Evolutionary conservation across 306 rosid genomes (phyloP).

Genomic region (Albizia julibrissin): DNA sequence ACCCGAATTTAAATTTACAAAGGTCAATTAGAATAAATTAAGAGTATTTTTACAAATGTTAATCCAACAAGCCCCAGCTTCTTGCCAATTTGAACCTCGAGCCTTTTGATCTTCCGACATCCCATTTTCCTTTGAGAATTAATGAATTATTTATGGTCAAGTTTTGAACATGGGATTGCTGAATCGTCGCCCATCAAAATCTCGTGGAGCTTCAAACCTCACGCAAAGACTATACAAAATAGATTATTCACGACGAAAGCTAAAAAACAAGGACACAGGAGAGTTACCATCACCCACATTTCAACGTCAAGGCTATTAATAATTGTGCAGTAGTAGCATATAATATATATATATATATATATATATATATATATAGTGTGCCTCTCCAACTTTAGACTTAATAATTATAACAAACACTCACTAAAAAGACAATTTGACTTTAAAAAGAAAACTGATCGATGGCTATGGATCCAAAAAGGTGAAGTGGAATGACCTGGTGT

Average conservation of each 20-base stretch:
- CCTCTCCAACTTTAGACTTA: conserved; percentile 25
- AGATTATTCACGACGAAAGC: conserved; percentile 8
- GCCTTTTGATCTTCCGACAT: not conserved
- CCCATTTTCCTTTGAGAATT: not conserved
- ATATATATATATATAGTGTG: not conserved
- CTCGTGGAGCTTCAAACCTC: not conserved
- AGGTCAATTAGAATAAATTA: too few species aligned
- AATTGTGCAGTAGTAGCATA: not conserved
- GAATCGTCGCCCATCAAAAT: conserved; percentile 2
- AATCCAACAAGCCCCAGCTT: too few species aligned
- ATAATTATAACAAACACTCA: conserved; percentile 11
- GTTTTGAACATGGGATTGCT: not conserved
- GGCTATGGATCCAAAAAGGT: not conserved
- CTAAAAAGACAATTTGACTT: conserved; percentile 36
- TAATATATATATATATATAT: too few species aligned
- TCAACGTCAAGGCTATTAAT: conserved; percentile 26
- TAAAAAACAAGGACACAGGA: not conserved
- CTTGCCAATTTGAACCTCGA: not conserved
- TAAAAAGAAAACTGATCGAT: not conserved
- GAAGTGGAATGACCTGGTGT: conserved; percentile 23
- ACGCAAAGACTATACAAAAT: not conserved
- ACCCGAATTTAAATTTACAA: too few species aligned
- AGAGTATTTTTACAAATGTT: too few species aligned
- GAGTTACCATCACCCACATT: conserved; percentile 32
- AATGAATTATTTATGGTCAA: not conserved